These are phyloP conservation scores for Rhodotorula mucilaginosa DNA, from an alignment of 1,284 basidiomycete species.

Conservation along the genomic window DNA sequence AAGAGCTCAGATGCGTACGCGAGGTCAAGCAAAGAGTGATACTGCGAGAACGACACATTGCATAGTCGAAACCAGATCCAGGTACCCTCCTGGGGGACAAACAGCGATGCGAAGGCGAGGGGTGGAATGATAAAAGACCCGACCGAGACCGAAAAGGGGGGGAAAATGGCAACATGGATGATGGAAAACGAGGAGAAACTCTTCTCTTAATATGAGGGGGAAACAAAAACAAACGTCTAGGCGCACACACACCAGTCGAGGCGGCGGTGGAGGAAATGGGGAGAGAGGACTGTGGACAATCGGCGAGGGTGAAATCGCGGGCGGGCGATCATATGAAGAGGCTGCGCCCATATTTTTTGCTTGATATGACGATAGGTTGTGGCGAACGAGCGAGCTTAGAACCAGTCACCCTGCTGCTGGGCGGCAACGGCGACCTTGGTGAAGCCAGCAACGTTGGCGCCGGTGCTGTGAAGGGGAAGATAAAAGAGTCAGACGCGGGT, in stretches of 20 bases:
- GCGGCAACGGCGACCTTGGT: slow-evolving; percentile 65
- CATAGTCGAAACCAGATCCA: too few relatives aligned
- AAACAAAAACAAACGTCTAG: background rate
- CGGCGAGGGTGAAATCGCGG: too few relatives aligned
- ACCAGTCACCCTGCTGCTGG: slow-evolving; percentile 42
- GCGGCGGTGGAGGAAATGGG: too few relatives aligned
- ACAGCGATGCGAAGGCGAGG: background rate
- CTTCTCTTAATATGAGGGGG: background rate
- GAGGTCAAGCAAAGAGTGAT: background rate
- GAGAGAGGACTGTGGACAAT: too few relatives aligned
- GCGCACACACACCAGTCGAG: background rate
- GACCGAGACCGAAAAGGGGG: background rate
- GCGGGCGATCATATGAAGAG: too few relatives aligned
- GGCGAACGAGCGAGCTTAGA: background rate
- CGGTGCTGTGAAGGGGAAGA: slow-evolving; percentile 52
- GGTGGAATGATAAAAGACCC: background rate
- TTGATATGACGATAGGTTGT: background rate
- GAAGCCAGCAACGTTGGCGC: slow-evolving; percentile 75
- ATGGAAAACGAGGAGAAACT: background rate
- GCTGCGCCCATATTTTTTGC: background rate
- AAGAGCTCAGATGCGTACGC: too few relatives aligned
- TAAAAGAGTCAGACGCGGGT: too few relatives aligned
- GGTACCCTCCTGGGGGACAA: too few relatives aligned
- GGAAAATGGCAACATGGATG: background rate
- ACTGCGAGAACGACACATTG: background rate